Evolutionary conservation across 345 rosid genomes (phyloP), one percentile per base, ranked within the genome.

Genomic region (Excoecaria agallocha): DNA sequence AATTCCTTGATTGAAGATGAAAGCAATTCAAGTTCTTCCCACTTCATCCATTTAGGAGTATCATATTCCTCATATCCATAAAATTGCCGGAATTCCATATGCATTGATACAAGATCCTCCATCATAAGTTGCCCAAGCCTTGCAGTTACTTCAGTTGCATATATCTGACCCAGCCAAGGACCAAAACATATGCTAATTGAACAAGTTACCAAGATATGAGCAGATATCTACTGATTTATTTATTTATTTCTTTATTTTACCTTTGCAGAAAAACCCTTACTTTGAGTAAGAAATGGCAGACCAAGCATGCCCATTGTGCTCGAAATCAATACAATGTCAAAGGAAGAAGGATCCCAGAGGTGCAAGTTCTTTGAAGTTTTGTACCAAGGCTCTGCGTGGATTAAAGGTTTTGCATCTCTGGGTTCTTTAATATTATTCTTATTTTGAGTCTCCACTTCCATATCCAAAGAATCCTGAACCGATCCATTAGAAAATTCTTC

Each of bases 51-150:
- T 50, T 78, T 61, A 69, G 97, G 95, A 66, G 49, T 81, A 69
- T 81, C 38, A 16, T 85, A 77, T 57, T 84, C 85, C 54, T 79
- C 77, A 30, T 82, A 69, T 35, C 98, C 98, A 73, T 91, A 84
- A 57, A 86, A 86, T 54, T 78, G 81, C 71, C 79, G 84, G 55
- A 84, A 87, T 72, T 94, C 98, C 66, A 60, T 71, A 72, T 91
- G 92, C 97, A 89, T 85, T 20, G 89, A 84, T 74, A 91, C 85
- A 77, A 94, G 95, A 80, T 89, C 94, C 83, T 91, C 92, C 97
- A 94, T 94, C 89, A 87, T 80, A 78, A 92, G 89, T 82, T 87
- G 87, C 50, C 93, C 97, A 52, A 92, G 84, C 80, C 83, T 89
- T 0, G 86, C 86, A 20, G 98, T 85, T 60, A 88, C 94, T 79